Conservation (phyloP, 2,329 filamentous ascomycete species). For the Sclerotinia sclerotiorum region DNA sequence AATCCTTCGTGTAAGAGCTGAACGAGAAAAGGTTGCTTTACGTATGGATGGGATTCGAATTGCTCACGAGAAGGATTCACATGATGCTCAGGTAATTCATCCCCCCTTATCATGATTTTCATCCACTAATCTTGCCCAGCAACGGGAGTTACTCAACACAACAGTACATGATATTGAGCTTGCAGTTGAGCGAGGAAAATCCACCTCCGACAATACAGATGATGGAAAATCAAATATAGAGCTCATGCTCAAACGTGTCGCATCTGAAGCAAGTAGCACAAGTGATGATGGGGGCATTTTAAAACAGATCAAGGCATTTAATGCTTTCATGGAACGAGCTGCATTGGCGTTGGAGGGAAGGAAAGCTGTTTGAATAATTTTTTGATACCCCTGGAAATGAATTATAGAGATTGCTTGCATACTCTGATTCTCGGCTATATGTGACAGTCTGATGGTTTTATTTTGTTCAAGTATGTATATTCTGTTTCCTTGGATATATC, state of each 20-base stretch:
- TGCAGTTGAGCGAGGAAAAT: constrained; percentile 52
- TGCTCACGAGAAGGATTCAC: constrained; percentile 56
- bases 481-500: no score
- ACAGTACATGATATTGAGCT: constrained; percentile 63
- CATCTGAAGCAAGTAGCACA: constrained; percentile 53
- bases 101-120: neutral
- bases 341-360: constrained; percentile 54
- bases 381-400: constrained; percentile 20
- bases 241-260: constrained; percentile 54
- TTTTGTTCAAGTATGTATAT: neutral
- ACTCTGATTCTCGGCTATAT: no score
- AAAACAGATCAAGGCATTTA: constrained; percentile 60
- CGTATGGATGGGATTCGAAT: constrained; percentile 63
- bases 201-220: constrained; percentile 49
- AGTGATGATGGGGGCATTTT: constrained; percentile 54
- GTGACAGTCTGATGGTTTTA: neutral
- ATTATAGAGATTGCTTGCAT: neutral
- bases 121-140: constrained; percentile 38
- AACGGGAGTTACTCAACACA: constrained; percentile 53
- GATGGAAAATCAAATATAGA: constrained; percentile 57
- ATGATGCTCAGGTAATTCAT: constrained; percentile 49
- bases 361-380: constrained; percentile 25
- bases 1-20: constrained; percentile 57
- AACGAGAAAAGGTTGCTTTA: constrained; percentile 61
- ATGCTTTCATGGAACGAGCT: constrained; percentile 61